phyloP scores from a whole-genome alignment of 1,284 basidiomycete genomes.

The Ganoderma leucocontextum region DNA sequence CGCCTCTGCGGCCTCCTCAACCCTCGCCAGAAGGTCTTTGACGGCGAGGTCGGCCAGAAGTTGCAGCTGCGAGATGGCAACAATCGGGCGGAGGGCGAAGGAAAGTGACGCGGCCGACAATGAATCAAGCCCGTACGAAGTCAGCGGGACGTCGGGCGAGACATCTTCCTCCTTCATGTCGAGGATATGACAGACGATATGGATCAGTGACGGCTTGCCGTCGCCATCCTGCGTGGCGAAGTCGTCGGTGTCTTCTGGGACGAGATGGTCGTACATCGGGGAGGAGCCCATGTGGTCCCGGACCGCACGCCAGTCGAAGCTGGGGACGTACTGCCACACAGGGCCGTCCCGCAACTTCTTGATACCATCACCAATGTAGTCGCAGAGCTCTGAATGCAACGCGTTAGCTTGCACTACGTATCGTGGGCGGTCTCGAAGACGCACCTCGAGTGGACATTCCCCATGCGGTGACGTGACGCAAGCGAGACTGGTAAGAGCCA shows the following conservation, averaged over 20 bases:
- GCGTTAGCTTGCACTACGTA: conserved; percentile 32
- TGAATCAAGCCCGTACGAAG: conserved; percentile 51
- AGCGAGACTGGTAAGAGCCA: conserved; percentile 31
- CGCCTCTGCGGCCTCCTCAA: not conserved
- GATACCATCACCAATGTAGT: conserved; percentile 43
- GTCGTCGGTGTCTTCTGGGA: conserved; percentile 14
- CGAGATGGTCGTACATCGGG: conserved; percentile 38
- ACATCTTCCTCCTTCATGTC: conserved; percentile 45
- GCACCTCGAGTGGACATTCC: conserved; percentile 44
- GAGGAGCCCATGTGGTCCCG: conserved; percentile 36
- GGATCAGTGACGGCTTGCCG: not conserved
- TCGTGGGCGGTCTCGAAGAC: not conserved
- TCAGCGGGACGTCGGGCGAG: conserved; percentile 46
- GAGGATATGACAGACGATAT: conserved; percentile 37
- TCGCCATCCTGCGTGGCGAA: not conserved
- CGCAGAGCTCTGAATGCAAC: conserved; percentile 42
- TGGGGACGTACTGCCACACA: conserved; percentile 43
- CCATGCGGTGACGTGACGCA: conserved; percentile 37
- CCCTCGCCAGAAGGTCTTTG: conserved; percentile 6
- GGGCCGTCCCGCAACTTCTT: conserved; percentile 31
- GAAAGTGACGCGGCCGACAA: conserved; percentile 46
- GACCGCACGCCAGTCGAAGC: conserved; percentile 42
- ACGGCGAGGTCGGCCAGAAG: conserved; percentile 44
- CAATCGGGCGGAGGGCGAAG: conserved; percentile 40
- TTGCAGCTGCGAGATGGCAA: conserved; percentile 47